A percentile compares a stretch with the other conserved stretches of the same genome.
phyloP scores from a whole-genome alignment of 306 rosid genomes.

The Pterocarpus macrocarpus region DNA sequence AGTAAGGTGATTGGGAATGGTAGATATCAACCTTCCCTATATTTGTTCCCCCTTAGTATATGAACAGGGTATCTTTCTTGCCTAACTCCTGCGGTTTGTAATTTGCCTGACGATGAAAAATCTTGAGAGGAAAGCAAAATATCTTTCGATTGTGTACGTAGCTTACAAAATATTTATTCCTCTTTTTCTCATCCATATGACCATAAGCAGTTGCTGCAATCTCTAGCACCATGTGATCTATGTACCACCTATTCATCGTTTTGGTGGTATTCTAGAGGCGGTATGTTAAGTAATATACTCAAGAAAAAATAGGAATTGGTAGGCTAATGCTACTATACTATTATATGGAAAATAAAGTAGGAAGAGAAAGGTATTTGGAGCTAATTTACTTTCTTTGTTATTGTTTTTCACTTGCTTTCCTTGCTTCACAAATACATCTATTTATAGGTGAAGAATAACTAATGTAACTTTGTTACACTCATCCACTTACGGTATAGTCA shows the following conservation, averaged over 20 bases:
- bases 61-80: not conserved
- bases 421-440: too few species aligned
- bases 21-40: not conserved
- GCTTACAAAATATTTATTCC: not conserved
- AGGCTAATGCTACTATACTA: too few species aligned
- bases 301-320: too few species aligned
- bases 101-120: not conserved
- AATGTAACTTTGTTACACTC: too few species aligned
- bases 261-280: too few species aligned
- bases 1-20: not conserved
- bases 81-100: not conserved
- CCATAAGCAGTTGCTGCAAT: not conserved
- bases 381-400: too few species aligned
- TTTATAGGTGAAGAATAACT: too few species aligned
- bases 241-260: not conserved
- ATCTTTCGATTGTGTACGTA: not conserved
- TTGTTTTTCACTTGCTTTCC: too few species aligned
- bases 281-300: too few species aligned
- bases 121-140: not conserved
- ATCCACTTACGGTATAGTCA: too few species aligned
- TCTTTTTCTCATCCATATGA: not conserved
- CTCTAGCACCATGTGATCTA: conserved; percentile 6
- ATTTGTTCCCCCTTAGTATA: not conserved
- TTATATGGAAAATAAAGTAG: too few species aligned
- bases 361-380: too few species aligned